Percentiles rank a stretch among this genome's conserved stretches.
phyloP scores from a whole-genome alignment of 768 basidiomycete species.

The Collybia mongolica region DNA sequence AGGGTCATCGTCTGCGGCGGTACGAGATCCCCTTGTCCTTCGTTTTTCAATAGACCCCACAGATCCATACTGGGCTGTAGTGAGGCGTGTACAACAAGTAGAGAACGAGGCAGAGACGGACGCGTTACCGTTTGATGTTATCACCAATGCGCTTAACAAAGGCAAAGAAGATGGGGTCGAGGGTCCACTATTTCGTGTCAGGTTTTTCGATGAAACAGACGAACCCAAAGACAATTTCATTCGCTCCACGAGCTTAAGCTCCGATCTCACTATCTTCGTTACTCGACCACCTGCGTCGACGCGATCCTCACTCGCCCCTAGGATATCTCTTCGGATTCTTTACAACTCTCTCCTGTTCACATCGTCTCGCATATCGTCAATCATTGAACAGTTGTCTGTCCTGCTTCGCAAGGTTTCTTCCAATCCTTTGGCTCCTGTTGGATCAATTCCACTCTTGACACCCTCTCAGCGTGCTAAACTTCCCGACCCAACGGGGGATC shows the following conservation, averaged over 20 bases:
- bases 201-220: constrained; percentile 95
- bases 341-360: constrained; percentile 97
- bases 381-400: constrained; percentile 83
- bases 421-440: constrained; percentile 69
- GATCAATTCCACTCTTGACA: constrained; percentile 79
- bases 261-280: constrained; percentile 93
- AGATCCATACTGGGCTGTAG: constrained; percentile 88
- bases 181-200: constrained; percentile 83
- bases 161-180: constrained; percentile 60
- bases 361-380: constrained; percentile 65
- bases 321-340: constrained; percentile 75
- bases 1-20: constrained; percentile 78
- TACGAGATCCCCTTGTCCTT: constrained; percentile 79
- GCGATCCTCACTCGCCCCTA: constrained; percentile 69
- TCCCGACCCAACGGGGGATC: constrained; percentile 82
- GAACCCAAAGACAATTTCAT: constrained; percentile 72
- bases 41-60: constrained; percentile 79
- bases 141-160: constrained; percentile 67
- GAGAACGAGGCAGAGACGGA: constrained; percentile 84
- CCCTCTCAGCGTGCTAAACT: constrained; percentile 64
- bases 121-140: constrained; percentile 74
- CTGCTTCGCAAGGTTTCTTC: constrained; percentile 70
- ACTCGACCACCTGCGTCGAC: constrained; percentile 67
- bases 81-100: constrained; percentile 80
- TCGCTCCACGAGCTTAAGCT: constrained; percentile 75